phyloP scores from a whole-genome alignment of 192 early-diverging fungal genomes.

The Umbelopsis isabellina region DNA sequence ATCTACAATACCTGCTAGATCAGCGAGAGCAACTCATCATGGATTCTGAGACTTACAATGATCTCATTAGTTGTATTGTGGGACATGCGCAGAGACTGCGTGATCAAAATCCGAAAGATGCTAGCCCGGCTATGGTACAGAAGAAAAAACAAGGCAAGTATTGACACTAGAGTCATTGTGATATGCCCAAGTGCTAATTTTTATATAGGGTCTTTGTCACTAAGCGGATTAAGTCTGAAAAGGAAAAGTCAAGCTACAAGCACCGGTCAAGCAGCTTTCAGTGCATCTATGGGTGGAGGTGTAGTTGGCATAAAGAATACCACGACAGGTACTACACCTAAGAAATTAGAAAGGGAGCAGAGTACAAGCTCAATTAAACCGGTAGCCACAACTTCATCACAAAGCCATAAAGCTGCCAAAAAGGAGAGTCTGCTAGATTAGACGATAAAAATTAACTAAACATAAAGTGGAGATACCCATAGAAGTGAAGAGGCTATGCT shows the following conservation, averaged over 20 bases:
- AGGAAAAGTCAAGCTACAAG: background rate
- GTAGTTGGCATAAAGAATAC: conserved; percentile 37
- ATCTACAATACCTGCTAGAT: conserved; percentile 58
- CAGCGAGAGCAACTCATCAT: conserved; percentile 63
- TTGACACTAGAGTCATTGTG: background rate
- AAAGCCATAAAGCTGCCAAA: background rate
- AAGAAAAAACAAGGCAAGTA: conserved; percentile 37
- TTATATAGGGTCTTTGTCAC: background rate
- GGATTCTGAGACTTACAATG: conserved; percentile 66
- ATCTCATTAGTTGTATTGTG: conserved; percentile 60
- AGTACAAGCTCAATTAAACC: conserved; percentile 8
- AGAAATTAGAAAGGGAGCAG: conserved; percentile 1
- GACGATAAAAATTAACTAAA: background rate
- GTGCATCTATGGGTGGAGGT: conserved; percentile 41
- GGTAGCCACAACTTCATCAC: conserved; percentile 7
- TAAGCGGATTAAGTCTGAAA: conserved; percentile 1
- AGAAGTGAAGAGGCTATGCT: background rate
- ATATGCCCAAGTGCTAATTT: background rate
- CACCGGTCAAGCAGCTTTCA: conserved; percentile 11
- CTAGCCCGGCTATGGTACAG: conserved; percentile 38
- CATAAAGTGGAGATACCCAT: conserved; percentile 1
- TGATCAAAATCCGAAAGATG: conserved; percentile 36
- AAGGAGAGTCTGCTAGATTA: conserved; percentile 8
- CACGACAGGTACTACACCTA: background rate
- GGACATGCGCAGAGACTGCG: conserved; percentile 54